Evolutionary conservation across 1,284 basidiomycete species (phyloP), one percentile per base, ranked within the genome.

Genomic region (Microbotryum violaceum): DNA sequence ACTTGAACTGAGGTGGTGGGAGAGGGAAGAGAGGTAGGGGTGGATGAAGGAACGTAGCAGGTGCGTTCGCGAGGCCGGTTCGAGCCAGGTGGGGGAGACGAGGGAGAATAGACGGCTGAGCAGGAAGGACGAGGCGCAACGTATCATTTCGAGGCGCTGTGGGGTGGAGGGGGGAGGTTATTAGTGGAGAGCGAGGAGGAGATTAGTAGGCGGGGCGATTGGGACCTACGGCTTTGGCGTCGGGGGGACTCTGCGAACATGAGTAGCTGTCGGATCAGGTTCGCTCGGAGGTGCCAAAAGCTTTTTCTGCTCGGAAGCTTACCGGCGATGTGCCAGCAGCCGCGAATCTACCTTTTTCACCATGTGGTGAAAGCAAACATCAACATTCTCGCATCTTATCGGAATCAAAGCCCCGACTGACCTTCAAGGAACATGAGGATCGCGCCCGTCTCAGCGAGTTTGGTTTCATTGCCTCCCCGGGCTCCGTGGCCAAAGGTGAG

Each of bases 401-500:
- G 37, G 12, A 42, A 42, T 10, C 31, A 31, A 10, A 9, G 1
- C 12, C 12, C 37, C 37, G 37, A 42, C 37, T 42, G 16, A 42
- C 21, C 37, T 16, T 55, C 58, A n/a, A 60, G 44, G 27, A 49
- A 60, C 9, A 44, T 27, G 21, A 60, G 23, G 20, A 60, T 60
- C 10, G 58, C 58, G 16, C 48, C 21, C 49, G 29, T 44, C 29
- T 60, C 58, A 6, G 45, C 49, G 1, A 60, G 57, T 4, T 42
- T n/a, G 23, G 46, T 33, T 20, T 56, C 55, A 7, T 56, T 25
- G n/a, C 55, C 55, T 27, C 55, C 55, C 18, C 55, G 44, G 9
- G 55, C 55, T n/a, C 55, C 55, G 44, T 56, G 55, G 8, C 55
- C 55, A 44, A 56, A 56, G 12, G 55, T 48, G 7, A 56, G 44